Evolutionary conservation across 2,329 filamentous ascomycete species (phyloP).

Genomic region (Ophiostoma angusticollis): DNA sequence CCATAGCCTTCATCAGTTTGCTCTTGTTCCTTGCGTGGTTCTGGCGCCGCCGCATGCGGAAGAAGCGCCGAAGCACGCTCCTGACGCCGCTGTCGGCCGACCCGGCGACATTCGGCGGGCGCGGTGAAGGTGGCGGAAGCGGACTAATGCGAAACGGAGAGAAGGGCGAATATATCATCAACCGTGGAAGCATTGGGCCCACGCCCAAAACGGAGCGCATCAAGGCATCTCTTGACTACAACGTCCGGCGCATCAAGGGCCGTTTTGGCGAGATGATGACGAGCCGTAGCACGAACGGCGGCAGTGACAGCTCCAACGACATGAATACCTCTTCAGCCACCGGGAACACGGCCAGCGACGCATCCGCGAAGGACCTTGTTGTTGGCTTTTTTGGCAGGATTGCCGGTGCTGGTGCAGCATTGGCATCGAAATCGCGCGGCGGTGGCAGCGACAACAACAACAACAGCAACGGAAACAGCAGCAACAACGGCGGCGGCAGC

Average conservation of each 20-base stretch:
- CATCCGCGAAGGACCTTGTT: constrained; percentile 25
- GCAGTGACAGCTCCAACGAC: constrained; percentile 19
- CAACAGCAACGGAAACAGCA: constrained; percentile 17
- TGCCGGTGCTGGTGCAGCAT: constrained; percentile 9
- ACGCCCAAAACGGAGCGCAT: constrained; percentile 32
- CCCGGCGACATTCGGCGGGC: constrained; percentile 10
- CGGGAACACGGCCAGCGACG: constrained; percentile 14
- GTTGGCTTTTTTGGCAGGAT: constrained; percentile 24
- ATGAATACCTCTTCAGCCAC: constrained; percentile 21
- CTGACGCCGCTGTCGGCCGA: constrained; percentile 34
- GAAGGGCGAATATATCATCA: constrained; percentile 27
- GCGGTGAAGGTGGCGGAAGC: not conserved
- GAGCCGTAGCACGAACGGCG: constrained; percentile 4
- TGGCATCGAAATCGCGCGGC: not conserved
- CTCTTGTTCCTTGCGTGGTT: constrained; percentile 39
- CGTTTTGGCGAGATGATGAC: constrained; percentile 21
- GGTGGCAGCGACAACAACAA: constrained; percentile 13
- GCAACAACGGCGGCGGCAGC: not conserved
- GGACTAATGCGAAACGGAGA: constrained; percentile 16
- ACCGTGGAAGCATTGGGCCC: constrained; percentile 35
- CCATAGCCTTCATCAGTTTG: constrained; percentile 31
- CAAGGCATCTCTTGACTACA: constrained; percentile 26
- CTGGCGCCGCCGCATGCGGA: constrained; percentile 29
- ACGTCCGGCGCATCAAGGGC: constrained; percentile 23
- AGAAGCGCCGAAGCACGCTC: constrained; percentile 34